phyloP scores from a whole-genome alignment of 352 stramenopile species.

The Pythium pyrilobum region DNA sequence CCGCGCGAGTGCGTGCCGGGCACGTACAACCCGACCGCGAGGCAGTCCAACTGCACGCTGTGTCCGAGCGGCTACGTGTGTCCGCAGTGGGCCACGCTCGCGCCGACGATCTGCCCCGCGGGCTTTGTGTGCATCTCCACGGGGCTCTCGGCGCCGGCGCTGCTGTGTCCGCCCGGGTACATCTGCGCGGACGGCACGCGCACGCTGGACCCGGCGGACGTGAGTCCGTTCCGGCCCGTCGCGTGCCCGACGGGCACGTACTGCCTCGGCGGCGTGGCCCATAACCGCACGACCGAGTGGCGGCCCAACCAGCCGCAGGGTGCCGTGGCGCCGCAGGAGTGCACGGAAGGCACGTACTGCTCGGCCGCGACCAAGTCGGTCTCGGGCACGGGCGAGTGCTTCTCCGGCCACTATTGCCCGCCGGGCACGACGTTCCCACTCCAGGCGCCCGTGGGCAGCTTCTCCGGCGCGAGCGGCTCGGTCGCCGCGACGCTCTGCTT shows the following conservation, averaged over 20 bases:
- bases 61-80: slow-evolving; percentile 95
- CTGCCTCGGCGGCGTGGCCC: slow-evolving; percentile 93
- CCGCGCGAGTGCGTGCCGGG: slow-evolving; percentile 91
- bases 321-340: slow-evolving; percentile 86
- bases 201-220: slow-evolving; percentile 84
- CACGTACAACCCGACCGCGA: slow-evolving; percentile 85
- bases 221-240: slow-evolving; percentile 66
- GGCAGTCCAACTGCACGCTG: slow-evolving; percentile 91
- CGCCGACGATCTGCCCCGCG: slow-evolving; percentile 83
- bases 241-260: slow-evolving; percentile 92
- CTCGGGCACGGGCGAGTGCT: slow-evolving; percentile 87
- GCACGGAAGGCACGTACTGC: slow-evolving; percentile 95
- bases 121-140: slow-evolving; percentile 95
- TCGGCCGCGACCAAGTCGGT: slow-evolving; percentile 67
- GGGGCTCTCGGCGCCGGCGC: slow-evolving; percentile 84
- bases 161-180: slow-evolving; percentile 94
- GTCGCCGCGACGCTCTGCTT: slow-evolving; percentile 95
- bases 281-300: slow-evolving; percentile 91
- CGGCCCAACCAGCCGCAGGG: slow-evolving; percentile 80
- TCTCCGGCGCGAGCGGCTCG: slow-evolving; percentile 77
- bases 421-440: slow-evolving; percentile 83
- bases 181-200: slow-evolving; percentile 92
- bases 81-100: slow-evolving; percentile 72
- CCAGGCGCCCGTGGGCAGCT: slow-evolving; percentile 90
- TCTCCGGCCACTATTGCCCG: slow-evolving; percentile 95